Conservation (phyloP, 257 asterid genomes). For the Catharanthus roseus region DNA sequence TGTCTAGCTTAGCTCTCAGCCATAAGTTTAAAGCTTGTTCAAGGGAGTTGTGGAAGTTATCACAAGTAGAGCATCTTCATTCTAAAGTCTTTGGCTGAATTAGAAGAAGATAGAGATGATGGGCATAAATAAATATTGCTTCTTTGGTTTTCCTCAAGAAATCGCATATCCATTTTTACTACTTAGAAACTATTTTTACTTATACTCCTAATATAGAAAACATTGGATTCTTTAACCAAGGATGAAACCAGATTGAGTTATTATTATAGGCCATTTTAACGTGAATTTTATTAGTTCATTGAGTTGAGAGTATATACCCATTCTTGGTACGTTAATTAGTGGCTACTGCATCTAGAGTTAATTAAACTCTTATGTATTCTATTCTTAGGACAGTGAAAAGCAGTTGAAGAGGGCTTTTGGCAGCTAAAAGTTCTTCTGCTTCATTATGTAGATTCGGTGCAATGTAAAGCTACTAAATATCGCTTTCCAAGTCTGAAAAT, state of each 20-base stretch:
- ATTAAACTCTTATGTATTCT: neutral
- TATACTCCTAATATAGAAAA: too few relatives aligned
- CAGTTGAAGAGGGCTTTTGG: neutral
- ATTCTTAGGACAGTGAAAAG: neutral
- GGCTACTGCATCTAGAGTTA: neutral
- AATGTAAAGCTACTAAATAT: neutral
- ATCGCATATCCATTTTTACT: too few relatives aligned
- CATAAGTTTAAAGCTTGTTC: constrained; percentile 20
- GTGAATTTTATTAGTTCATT: too few relatives aligned
- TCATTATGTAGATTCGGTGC: neutral
- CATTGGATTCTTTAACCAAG: too few relatives aligned
- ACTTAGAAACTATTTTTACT: too few relatives aligned
- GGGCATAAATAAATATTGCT: neutral
- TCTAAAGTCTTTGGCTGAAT: too few relatives aligned
- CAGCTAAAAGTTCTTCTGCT: neutral
- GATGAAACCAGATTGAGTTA: too few relatives aligned
- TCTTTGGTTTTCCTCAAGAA: too few relatives aligned
- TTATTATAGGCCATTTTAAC: too few relatives aligned
- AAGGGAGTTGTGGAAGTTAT: constrained; percentile 16
- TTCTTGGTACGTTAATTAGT: neutral
- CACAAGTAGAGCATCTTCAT: neutral
- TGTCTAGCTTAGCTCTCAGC: constrained; percentile 16
- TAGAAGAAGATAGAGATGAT: constrained; percentile 15
- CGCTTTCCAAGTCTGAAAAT: neutral
- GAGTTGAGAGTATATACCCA: neutral